Conservation (phyloP, 1,284 basidiomycete species). For the Fomitopsis betulina region DNA sequence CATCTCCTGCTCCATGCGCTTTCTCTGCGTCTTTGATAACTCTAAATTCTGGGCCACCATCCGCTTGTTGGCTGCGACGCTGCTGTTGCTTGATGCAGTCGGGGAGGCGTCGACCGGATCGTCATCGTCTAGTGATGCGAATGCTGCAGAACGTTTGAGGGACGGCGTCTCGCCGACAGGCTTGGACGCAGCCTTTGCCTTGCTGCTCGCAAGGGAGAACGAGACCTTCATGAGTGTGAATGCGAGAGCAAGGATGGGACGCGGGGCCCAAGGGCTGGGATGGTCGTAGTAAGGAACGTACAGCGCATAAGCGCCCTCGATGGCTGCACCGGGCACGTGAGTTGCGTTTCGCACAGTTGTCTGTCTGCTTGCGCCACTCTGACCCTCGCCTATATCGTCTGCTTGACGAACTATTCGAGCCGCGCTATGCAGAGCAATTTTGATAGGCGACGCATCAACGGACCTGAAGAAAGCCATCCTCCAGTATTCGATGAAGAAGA, state of each 20-base stretch:
- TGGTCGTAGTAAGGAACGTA: not conserved
- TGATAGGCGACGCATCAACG: conserved; percentile 85
- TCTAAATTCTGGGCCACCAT: conserved; percentile 53
- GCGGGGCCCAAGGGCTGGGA: not conserved
- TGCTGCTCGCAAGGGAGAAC: conserved; percentile 63
- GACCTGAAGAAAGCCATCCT: conserved; percentile 76
- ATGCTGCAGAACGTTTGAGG: conserved; percentile 57
- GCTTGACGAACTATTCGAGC: too few species aligned
- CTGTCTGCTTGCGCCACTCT: too few species aligned
- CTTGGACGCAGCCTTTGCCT: conserved; percentile 34
- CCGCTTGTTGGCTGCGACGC: conserved; percentile 44
- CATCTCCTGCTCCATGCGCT: conserved; percentile 72
- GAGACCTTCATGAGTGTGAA: conserved; percentile 67
- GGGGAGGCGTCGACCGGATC: conserved; percentile 48
- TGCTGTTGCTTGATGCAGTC: conserved; percentile 33
- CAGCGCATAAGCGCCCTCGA: not conserved
- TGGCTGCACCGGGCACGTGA: not conserved
- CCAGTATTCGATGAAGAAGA: conserved; percentile 54
- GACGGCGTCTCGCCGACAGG: conserved; percentile 48
- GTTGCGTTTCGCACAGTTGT: not conserved
- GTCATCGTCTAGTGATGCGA: conserved; percentile 61
- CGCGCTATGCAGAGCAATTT: conserved; percentile 38
- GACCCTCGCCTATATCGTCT: not conserved
- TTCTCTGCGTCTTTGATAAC: conserved; percentile 56
- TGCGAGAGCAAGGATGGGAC: not conserved